Base-by-base conservation (phyloP, 345 rosid species). In the Eucalyptus paniculata region DNA sequence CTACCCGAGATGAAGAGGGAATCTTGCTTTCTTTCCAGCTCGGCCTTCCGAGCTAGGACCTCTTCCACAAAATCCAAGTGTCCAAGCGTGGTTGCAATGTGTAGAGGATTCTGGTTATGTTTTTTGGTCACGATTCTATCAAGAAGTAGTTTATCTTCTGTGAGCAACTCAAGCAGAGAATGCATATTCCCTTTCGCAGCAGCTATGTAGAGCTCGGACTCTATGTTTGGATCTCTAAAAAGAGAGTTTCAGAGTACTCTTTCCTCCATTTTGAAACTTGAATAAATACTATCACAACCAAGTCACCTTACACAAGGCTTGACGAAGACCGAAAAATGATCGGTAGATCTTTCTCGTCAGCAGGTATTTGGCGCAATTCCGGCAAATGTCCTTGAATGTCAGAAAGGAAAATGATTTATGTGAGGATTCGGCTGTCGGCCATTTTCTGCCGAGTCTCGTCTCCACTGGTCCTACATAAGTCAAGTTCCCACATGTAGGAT, bases 1-100 rank as follows among this genome's bases (percentile, higher is more conserved):
- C 90, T 10, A 86, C 86, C 2, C 87, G 2, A 88, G 87, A 89
- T 91, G 92, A 87, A 91, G 90, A 87, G 90, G 89, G 88, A 90
- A 82, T 90, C 90, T 23, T 85, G 30, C 60, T 65, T 85, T 30
- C 7, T 47, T 53, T 53, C 89, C 12, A 88, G 81, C 42, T 87
- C 34, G 12, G 89, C 77, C 50, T 88, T 91, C 4, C 19, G 83
- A 23, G 50, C 7, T 32, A 90, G 9, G 51, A 91, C n/a, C 54
- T 54, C 65, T 42, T 24, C 56, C 18, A 32, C 85, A 5, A 90
- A 90, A 10, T 88, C 89, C 9, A 87, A 51, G 58, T 87, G 89
- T 37, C 91, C 90, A 7, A 90, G 77, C 88, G 47, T 77, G 42
- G 91, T 65, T 24, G 91, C 85, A 6, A 90, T n/a, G 54, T 91